Percentiles rank a stretch among this genome's conserved stretches.
phyloP scores from a whole-genome alignment of 768 basidiomycete species.

The Lactarius hatsudake region DNA sequence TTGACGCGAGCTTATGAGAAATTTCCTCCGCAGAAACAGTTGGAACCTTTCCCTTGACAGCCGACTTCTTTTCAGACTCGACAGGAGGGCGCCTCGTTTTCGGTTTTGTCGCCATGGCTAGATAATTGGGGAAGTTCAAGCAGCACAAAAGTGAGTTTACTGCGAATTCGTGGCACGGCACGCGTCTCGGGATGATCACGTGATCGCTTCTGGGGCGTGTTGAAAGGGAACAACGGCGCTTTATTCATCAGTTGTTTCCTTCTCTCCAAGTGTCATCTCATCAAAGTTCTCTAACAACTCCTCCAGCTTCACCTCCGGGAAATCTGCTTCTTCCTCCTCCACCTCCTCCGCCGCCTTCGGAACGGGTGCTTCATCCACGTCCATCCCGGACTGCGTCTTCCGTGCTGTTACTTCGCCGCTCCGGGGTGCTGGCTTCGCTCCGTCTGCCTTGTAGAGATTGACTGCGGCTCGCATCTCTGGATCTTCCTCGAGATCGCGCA shows the following conservation, averaged over 20 bases:
- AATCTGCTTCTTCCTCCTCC: slow-evolving; percentile 67
- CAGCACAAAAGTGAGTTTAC: neutral
- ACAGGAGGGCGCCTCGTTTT: neutral
- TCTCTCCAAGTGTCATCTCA: slow-evolving; percentile 73
- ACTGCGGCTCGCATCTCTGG: slow-evolving; percentile 83
- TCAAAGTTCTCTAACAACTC: slow-evolving; percentile 92
- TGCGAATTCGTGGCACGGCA: neutral
- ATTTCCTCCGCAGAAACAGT: slow-evolving; percentile 28
- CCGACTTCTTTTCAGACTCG: neutral
- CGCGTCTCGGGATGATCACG: slow-evolving; percentile 2
- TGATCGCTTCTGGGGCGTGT: slow-evolving; percentile 2
- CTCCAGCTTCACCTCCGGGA: slow-evolving; percentile 82
- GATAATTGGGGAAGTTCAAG: neutral
- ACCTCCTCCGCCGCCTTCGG: slow-evolving; percentile 37
- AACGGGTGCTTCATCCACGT: slow-evolving; percentile 52
- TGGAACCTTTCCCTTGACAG: neutral
- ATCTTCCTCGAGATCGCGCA: slow-evolving; percentile 93
- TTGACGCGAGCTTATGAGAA: slow-evolving; percentile 30
- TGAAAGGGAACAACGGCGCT: neutral
- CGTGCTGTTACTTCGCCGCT: slow-evolving; percentile 38
- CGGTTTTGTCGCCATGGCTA: slow-evolving; percentile 15
- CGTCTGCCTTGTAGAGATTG: slow-evolving; percentile 74
- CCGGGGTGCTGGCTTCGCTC: slow-evolving; percentile 37
- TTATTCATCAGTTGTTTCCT: slow-evolving; percentile 28
- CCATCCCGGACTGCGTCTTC: slow-evolving; percentile 59